These are phyloP conservation scores for Komagataella phaffii DNA, from an alignment of 805 yeast genomes.

Conservation along the genomic window DNA sequence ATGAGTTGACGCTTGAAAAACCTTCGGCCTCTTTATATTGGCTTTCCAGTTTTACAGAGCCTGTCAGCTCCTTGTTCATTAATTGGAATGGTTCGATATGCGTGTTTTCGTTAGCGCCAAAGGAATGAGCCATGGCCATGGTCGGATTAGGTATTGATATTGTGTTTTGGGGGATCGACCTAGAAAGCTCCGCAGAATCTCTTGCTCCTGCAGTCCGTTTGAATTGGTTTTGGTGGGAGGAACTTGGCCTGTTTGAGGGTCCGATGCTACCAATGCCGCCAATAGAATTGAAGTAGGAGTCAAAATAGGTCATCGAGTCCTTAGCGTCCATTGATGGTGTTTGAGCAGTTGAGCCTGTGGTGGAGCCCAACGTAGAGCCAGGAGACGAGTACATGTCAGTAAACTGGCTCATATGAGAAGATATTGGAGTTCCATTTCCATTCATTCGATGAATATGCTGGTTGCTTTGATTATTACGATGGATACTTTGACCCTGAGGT, in stretches of 20 bases:
- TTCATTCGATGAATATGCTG: not conserved
- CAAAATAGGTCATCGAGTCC: conserved; percentile 2
- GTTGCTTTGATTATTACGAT: not conserved
- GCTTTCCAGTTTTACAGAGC: not conserved
- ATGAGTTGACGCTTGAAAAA: conserved; percentile 10
- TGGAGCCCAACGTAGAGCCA: conserved; percentile 10
- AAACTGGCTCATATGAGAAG: not conserved
- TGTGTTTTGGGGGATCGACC: not conserved
- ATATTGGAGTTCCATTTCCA: not conserved
- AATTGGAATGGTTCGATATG: not conserved
- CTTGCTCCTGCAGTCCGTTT: not conserved
- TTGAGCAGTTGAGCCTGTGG: conserved; percentile 6
- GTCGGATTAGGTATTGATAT: not conserved
- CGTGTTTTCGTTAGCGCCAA: not conserved
- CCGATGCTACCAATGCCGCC: not conserved
- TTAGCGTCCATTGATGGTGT: conserved; percentile 8
- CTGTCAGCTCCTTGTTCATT: not conserved
- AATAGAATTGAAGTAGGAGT: conserved; percentile 1
- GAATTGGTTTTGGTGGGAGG: not conserved
- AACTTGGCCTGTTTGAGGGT: not conserved
- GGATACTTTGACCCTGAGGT: not conserved
- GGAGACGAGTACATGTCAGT: conserved; percentile 7
- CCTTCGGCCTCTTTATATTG: conserved; percentile 6
- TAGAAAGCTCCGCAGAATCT: not conserved
- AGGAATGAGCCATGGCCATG: not conserved